phyloP scores from a whole-genome alignment of 441 rosid genomes.

The Pelargonium hybrid region DNA sequence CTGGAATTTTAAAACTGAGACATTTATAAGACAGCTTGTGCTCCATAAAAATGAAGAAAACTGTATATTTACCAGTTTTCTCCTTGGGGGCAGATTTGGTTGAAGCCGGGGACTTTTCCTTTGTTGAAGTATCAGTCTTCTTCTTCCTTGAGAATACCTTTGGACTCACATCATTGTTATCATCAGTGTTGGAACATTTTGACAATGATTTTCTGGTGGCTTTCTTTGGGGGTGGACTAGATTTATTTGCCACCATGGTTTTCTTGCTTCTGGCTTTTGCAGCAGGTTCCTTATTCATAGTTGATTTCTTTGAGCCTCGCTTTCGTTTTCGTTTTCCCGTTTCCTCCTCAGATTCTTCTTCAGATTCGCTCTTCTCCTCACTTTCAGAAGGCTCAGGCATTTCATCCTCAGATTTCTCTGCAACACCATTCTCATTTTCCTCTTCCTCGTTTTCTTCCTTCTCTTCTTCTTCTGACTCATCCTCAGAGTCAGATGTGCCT shows the following conservation, averaged over 20 bases:
- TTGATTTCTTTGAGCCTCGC: conserved; percentile 22
- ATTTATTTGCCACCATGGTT: conserved; percentile 23
- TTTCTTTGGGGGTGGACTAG: conserved; percentile 38
- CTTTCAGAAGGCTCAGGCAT: conserved; percentile 50
- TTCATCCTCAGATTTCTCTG: conserved; percentile 60
- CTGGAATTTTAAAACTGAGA: neutral
- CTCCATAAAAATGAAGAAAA: neutral
- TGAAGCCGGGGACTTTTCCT: conserved; percentile 44
- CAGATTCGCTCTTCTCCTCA: conserved; percentile 62
- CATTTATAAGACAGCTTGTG: neutral
- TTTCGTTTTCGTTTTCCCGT: conserved; percentile 36
- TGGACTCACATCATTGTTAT: conserved; percentile 47
- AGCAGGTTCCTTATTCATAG: conserved; percentile 42
- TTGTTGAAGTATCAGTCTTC: conserved; percentile 34
- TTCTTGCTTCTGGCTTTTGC: conserved; percentile 52
- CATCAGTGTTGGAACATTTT: conserved; percentile 40
- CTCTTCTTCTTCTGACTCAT: conserved; percentile 37
- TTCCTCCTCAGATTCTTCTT: conserved; percentile 67
- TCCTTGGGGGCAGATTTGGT: conserved; percentile 49
- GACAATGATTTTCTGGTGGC: conserved; percentile 36
- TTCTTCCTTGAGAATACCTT: conserved; percentile 60
- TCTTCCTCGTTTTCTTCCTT: conserved; percentile 39
- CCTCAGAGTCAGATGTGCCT: conserved; percentile 16
- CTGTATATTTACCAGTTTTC: conserved; percentile 37
- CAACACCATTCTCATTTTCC: conserved; percentile 66